Evolutionary conservation across 768 basidiomycete species (phyloP).

Genomic region (Hypholoma fasciculare): DNA sequence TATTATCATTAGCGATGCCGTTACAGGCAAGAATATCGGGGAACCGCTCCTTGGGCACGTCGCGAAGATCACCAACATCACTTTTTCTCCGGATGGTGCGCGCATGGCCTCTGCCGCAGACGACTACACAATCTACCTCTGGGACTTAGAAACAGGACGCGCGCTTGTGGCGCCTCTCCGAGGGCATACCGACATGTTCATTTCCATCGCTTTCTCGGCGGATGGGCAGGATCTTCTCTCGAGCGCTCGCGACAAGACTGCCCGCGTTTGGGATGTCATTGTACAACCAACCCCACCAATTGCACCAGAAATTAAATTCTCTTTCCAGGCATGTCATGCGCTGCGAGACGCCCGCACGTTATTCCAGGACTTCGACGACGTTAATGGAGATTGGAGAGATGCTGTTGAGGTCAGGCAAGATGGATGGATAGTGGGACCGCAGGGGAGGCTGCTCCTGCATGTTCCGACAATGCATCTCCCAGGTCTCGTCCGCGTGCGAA

Average conservation of each 20-base stretch:
- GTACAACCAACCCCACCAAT: neutral
- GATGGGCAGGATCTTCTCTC: conserved; percentile 13
- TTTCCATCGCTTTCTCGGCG: conserved; percentile 11
- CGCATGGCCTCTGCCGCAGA: conserved; percentile 21
- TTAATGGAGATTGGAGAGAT: neutral
- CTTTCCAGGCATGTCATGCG: neutral
- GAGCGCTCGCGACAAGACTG: conserved; percentile 1
- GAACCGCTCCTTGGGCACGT: conserved; percentile 13
- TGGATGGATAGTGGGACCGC: neutral
- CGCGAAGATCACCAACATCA: conserved; percentile 8
- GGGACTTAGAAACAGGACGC: conserved; percentile 17
- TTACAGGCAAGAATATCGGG: conserved; percentile 10
- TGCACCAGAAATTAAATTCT: neutral
- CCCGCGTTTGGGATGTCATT: conserved; percentile 5
- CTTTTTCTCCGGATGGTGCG: conserved; percentile 22
- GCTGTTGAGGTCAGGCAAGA: neutral
- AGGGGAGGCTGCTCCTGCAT: neutral
- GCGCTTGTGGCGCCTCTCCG: conserved; percentile 6
- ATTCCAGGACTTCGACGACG: neutral
- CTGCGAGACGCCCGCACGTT: neutral
- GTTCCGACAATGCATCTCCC: neutral
- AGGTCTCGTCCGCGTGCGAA: neutral
- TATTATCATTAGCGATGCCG: conserved; percentile 29
- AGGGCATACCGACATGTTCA: conserved; percentile 13
- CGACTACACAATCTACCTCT: conserved; percentile 25